Conservation (phyloP, 2,329 filamentous ascomycete genomes). For the Ascochyta viciae-villosae region DNA sequence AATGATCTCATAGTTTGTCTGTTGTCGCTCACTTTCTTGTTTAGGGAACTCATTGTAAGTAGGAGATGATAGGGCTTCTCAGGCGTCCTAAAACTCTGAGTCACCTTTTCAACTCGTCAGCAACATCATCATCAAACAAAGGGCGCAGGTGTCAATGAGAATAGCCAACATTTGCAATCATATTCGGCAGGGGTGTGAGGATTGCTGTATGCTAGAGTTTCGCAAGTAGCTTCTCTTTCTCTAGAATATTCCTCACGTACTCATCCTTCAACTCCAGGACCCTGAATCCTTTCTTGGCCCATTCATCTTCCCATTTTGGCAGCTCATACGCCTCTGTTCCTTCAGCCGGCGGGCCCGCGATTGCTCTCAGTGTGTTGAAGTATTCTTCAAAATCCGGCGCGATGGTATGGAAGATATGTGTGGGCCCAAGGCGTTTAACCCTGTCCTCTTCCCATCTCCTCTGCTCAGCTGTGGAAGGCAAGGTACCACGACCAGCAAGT, state of each 20-base stretch:
- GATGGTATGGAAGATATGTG: constrained; percentile 59
- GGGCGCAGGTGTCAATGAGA: not conserved
- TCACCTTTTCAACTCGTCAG: not conserved
- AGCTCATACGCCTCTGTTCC: constrained; percentile 12
- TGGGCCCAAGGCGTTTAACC: constrained; percentile 61
- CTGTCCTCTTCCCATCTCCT: constrained; percentile 63
- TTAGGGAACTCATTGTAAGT: no score
- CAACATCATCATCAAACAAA: not conserved
- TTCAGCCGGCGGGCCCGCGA: constrained; percentile 5
- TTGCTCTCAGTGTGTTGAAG: constrained; percentile 62
- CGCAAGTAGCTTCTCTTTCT: not conserved
- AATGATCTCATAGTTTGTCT: no score
- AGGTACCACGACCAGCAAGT: constrained; percentile 60
- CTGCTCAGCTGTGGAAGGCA: constrained; percentile 61
- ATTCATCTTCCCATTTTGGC: constrained; percentile 3
- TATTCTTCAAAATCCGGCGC: constrained; percentile 70
- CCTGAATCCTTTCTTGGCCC: constrained; percentile 6
- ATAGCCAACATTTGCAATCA: not conserved
- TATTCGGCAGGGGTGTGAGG: no score
- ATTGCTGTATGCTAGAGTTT: not conserved
- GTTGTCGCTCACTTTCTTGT: no score
- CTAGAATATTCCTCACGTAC: constrained; percentile 2
- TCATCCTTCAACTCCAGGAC: constrained; percentile 13
- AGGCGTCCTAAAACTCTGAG: not conserved
- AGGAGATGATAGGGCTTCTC: no score